Evolutionary conservation across 441 rosid species (phyloP).

Genomic region (Corymbia calophylla): DNA sequence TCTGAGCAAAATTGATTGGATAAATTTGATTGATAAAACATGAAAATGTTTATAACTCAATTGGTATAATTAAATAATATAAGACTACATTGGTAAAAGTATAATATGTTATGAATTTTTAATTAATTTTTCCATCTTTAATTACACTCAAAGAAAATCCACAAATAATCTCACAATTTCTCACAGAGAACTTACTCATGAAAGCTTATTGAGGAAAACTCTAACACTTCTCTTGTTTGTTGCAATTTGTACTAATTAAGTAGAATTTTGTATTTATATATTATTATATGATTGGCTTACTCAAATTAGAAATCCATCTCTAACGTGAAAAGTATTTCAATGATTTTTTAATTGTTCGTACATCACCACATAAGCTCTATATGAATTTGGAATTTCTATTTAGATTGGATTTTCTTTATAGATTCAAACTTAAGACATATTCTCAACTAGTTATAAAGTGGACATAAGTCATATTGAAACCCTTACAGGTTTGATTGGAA

Average conservation of each 20-base stretch:
- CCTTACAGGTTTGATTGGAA: neutral
- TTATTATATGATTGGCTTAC: neutral
- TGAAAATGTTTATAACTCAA: too few species aligned
- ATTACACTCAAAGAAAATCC: neutral
- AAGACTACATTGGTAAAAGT: too few species aligned
- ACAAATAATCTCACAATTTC: neutral
- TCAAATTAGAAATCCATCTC: neutral
- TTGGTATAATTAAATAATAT: too few species aligned
- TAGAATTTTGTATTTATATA: fast-evolving
- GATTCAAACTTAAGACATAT: neutral
- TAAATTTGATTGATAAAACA: too few species aligned
- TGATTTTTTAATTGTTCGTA: neutral
- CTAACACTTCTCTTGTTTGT: neutral
- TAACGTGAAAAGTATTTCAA: neutral
- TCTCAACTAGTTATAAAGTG: fast-evolving
- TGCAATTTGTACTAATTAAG: fast-evolving
- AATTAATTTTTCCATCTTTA: neutral
- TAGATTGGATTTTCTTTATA: fast-evolving
- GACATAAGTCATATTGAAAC: neutral
- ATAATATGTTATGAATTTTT: too few species aligned
- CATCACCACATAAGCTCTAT: neutral
- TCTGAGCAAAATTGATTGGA: too few species aligned
- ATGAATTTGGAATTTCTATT: neutral
- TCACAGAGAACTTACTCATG: neutral
- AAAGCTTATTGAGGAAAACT: fast-evolving